Evolutionary conservation across 805 yeast species (phyloP), one percentile per base, ranked within the genome.

Genomic region (Cephaloascus albidus): DNA sequence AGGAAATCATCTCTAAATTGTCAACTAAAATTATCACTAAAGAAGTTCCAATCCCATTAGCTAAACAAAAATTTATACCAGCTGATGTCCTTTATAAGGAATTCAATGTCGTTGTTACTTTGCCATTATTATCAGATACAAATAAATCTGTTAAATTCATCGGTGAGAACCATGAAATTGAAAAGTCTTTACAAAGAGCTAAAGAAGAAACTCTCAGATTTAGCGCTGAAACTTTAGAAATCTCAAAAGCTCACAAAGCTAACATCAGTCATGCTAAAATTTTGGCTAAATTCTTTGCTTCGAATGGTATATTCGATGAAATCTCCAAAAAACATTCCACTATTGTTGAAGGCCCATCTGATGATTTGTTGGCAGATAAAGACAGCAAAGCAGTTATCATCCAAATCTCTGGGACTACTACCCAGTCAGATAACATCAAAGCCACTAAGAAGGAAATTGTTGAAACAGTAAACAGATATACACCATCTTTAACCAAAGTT

Each of bases 161-260:
- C 41, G 95, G 93, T 49, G 79, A 78, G 39, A 56, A 57, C 40
- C 52, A 57, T 12, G 69, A 75, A 40, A 72, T 89, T 38, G 51
- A 68, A 10, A 61, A 64, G 15, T 97, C 97, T 16, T 66, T 81
- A 44, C 67, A 66, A 20, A 63, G 61, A 43, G 85, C 90, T 14
- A 74, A 79, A 57, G 55, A 68, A 37, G 66, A 76, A 33, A 74
- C 93, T 27, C 65, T 78, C 36, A 69, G 74, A 40, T 77, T 70
- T 54, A 65, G 70, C 41, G 75, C 81, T 33, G 87, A 80, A 46
- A 62, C 77, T 28, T 69, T 93, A 53, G 95, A 88, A 51, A 80
- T 93, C 58, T 78, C 94, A 10, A 81, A 76, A 59, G 95, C 97
- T 23, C 97, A 93, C 57, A 85, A 87, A 52, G 85, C 84, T 46